These are phyloP conservation scores for Fusarium cyanostomum DNA, from an alignment of 2,329 filamentous ascomycete species.

Conservation along the genomic window DNA sequence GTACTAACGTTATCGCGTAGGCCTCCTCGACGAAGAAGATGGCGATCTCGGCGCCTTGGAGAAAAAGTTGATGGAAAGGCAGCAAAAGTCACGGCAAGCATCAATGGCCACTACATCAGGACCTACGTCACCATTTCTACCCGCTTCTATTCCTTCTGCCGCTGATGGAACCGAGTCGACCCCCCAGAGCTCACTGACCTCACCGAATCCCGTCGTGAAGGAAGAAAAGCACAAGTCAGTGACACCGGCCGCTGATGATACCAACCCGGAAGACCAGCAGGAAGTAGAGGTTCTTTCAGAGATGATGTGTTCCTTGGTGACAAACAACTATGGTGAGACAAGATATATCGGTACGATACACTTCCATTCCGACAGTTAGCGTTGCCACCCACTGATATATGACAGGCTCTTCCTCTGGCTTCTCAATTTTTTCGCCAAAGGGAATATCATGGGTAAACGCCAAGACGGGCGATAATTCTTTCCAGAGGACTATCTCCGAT, in stretches of 20 bases:
- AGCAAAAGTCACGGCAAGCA: constrained; percentile 59
- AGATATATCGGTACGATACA: constrained; percentile 93
- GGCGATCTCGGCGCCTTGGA: constrained; percentile 89
- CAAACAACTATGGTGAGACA: constrained; percentile 93
- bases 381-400: constrained; percentile 16
- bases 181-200: constrained; percentile 64
- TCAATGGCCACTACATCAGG: constrained; percentile 59
- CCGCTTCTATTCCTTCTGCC: constrained; percentile 50
- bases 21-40: constrained; percentile 86
- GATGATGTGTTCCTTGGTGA: constrained; percentile 99
- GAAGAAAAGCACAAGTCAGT: constrained; percentile 47
- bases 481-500: constrained; percentile 92
- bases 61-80: constrained; percentile 72
- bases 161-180: constrained; percentile 56
- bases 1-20: constrained; percentile 48
- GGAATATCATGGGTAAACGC: constrained; percentile 99
- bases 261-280: constrained; percentile 51
- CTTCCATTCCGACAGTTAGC: not conserved
- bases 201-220: constrained; percentile 56
- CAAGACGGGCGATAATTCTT: constrained; percentile 94
- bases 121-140: constrained; percentile 62
- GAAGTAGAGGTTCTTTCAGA: constrained; percentile 91
- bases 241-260: constrained; percentile 35
- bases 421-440: constrained; percentile 98
- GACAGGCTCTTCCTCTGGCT: constrained; percentile 91